These are phyloP conservation scores for Phytophthora uliginosa DNA, from an alignment of 352 stramenopile species.

Conservation along the genomic window DNA sequence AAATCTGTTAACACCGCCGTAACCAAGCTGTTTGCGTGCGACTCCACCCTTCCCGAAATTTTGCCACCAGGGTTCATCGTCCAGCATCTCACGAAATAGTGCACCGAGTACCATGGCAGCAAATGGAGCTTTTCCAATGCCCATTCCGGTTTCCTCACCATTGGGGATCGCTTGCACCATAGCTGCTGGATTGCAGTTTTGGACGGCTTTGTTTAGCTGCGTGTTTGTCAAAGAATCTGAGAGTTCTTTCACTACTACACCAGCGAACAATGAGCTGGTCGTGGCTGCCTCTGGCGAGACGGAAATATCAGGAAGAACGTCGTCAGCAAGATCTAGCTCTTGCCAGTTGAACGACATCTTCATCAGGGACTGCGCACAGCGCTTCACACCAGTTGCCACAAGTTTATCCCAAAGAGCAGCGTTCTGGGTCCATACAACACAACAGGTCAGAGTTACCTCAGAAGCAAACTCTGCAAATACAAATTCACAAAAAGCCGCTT, in stretches of 20 bases:
- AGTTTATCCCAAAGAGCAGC: constrained; percentile 60
- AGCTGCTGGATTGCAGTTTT: constrained; percentile 35
- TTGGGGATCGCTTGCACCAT: neutral
- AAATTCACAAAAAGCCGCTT: neutral
- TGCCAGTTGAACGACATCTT: constrained; percentile 79
- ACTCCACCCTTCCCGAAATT: constrained; percentile 41
- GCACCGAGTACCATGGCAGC: constrained; percentile 59
- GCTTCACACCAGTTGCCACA: constrained; percentile 59
- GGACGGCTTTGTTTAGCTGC: constrained; percentile 67
- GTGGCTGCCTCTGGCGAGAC: constrained; percentile 15
- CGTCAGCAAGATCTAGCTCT: constrained; percentile 69
- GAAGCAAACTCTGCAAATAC: neutral
- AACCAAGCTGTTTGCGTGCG: constrained; percentile 59
- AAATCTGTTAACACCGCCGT: constrained; percentile 75
- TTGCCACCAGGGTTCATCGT: constrained; percentile 76
- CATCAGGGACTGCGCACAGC: constrained; percentile 70
- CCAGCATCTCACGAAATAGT: constrained; percentile 66
- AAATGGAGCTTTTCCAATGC: constrained; percentile 36
- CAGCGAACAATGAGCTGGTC: constrained; percentile 55
- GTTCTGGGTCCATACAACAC: constrained; percentile 40
- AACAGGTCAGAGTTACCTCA: neutral
- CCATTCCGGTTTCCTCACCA: constrained; percentile 11
- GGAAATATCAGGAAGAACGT: constrained; percentile 50
- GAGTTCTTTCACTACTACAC: constrained; percentile 63
- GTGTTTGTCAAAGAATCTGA: constrained; percentile 52